phyloP scores from a whole-genome alignment of 106 monocot species.

The Apostasia ramifera region DNA sequence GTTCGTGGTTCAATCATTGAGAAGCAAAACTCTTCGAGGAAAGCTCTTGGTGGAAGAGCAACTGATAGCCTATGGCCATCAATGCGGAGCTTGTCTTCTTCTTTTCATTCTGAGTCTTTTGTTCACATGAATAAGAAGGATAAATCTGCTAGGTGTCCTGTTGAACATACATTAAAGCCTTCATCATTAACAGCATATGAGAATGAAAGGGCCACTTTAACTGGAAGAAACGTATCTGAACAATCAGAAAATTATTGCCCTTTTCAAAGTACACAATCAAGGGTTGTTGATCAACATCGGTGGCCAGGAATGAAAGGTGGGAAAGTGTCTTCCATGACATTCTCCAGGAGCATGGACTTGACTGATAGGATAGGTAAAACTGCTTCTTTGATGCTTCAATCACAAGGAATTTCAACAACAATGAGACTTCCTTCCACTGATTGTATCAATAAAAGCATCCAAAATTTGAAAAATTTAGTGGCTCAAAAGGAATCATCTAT shows the following conservation, averaged over 20 bases:
- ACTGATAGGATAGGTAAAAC: constrained; percentile 25
- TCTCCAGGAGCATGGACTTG: constrained; percentile 19
- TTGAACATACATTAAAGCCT: constrained; percentile 30
- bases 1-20: constrained; percentile 35
- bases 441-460: constrained; percentile 10
- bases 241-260: constrained; percentile 62
- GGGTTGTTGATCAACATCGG: constrained; percentile 48
- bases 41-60: constrained; percentile 13
- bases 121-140: constrained; percentile 26
- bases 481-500: constrained; percentile 10
- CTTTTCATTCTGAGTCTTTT: constrained; percentile 56
- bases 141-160: constrained; percentile 4
- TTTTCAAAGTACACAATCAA: constrained; percentile 35
- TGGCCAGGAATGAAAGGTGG: constrained; percentile 44
- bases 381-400: constrained; percentile 12
- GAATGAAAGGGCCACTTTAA: constrained; percentile 59
- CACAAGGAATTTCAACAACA: constrained; percentile 42
- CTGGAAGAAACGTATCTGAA: constrained; percentile 47
- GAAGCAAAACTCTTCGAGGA: constrained; percentile 21
- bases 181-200: constrained; percentile 16
- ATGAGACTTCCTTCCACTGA: constrained; percentile 18
- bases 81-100: constrained; percentile 62
- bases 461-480: constrained; percentile 13
- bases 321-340: constrained; percentile 25
- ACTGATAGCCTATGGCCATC: constrained; percentile 79